These are phyloP conservation scores for Eremochloa ophiuroides DNA, from an alignment of 176 grass and related monocot genomes.

Conservation along the genomic window DNA sequence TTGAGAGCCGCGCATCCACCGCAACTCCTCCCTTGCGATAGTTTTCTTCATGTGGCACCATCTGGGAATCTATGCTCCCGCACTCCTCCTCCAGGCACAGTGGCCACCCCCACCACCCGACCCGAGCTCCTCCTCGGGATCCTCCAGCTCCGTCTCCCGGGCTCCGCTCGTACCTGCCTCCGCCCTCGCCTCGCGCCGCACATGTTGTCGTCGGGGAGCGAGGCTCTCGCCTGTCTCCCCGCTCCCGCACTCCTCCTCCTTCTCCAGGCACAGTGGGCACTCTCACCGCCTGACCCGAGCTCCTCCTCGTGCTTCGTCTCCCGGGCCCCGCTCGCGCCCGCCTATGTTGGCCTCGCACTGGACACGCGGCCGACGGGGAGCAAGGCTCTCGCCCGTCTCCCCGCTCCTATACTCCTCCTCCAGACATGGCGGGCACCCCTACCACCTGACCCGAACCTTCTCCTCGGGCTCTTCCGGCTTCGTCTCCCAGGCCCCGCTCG, in stretches of 20 bases:
- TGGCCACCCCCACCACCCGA: conserved; percentile 43
- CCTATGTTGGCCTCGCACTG: too few relatives aligned
- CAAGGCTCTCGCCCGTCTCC: conserved; percentile 70
- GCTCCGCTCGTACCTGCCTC: conserved; percentile 1
- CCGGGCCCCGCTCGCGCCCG: background rate
- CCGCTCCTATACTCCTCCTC: conserved; percentile 40
- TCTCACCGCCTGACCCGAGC: conserved; percentile 44
- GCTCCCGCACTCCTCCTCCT: conserved; percentile 32
- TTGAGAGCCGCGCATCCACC: too few relatives aligned
- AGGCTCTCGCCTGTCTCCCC: conserved; percentile 74
- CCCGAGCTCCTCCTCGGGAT: conserved; percentile 52
- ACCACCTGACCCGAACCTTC: conserved; percentile 47
- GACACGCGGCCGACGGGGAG: conserved; percentile 51
- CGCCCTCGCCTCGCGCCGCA: too few relatives aligned
- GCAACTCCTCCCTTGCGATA: too few relatives aligned
- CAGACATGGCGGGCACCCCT: too few relatives aligned
- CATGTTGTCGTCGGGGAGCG: conserved; percentile 42
- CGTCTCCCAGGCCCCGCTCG: background rate
- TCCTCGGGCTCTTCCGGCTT: conserved; percentile 66
- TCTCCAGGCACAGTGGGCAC: too few relatives aligned
- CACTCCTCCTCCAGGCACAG: too few relatives aligned
- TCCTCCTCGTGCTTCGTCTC: conserved; percentile 47
- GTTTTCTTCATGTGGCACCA: too few relatives aligned
- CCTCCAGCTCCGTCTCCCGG: conserved; percentile 21
- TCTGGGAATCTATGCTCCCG: too few relatives aligned